Evolutionary conservation across 2,329 filamentous ascomycete genomes (phyloP).

Genomic region (Trichothecium roseum): DNA sequence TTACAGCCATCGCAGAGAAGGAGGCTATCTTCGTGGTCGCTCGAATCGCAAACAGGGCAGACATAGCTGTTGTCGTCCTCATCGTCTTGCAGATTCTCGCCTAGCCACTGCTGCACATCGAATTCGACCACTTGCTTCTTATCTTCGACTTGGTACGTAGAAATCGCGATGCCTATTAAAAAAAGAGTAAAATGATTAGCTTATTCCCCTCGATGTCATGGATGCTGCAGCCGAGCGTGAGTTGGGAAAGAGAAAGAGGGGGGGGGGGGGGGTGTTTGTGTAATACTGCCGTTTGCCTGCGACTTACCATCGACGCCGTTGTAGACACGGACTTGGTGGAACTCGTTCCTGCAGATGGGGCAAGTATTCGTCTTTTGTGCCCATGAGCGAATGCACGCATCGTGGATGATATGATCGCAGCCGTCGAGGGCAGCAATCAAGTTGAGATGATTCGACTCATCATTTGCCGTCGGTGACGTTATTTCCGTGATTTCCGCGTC

Average conservation of each 20-base stretch:
- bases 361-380: conserved; percentile 95
- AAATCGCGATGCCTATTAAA: conserved; percentile 41
- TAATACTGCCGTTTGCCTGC: conserved; percentile 3
- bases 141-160: conserved; percentile 59
- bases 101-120: conserved; percentile 63
- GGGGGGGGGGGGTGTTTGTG: conserved; percentile 7
- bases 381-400: conserved; percentile 89
- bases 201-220: neutral
- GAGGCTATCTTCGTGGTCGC: conserved; percentile 73
- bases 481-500: conserved; percentile 10
- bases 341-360: conserved; percentile 86
- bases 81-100: conserved; percentile 62
- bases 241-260: neutral
- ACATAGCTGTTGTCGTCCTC: conserved; percentile 59
- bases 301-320: conserved; percentile 67
- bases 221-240: neutral
- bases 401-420: conserved; percentile 86
- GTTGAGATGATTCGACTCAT: conserved; percentile 25
- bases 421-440: conserved; percentile 53
- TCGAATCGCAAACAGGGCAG: conserved; percentile 74
- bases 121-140: conserved; percentile 86
- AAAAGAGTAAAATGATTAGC: conserved; percentile 1
- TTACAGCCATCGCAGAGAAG: conserved; percentile 90
- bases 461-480: conserved; percentile 10
- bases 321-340: conserved; percentile 82